Percentiles rank a stretch among this genome's conserved stretches.
Evolutionary conservation across 176 grass and related monocot species (phyloP).

Genomic region (Metroxylon sagu): DNA sequence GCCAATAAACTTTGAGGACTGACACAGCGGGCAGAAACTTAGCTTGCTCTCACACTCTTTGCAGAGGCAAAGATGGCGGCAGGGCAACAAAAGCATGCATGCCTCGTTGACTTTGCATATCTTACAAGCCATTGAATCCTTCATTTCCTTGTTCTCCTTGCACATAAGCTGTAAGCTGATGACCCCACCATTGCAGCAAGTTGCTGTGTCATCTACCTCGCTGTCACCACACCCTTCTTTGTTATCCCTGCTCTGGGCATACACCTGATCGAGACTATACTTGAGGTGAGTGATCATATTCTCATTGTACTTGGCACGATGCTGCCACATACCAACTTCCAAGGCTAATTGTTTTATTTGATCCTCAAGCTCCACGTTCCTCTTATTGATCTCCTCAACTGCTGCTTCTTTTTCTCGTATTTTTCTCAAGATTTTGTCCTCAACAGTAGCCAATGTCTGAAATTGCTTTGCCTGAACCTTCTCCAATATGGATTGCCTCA

Average conservation of each 20-base stretch:
- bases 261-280: slow-evolving; percentile 88
- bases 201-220: slow-evolving; percentile 90
- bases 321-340: slow-evolving; percentile 89
- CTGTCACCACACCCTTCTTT: slow-evolving; percentile 98
- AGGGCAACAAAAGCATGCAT: slow-evolving; percentile 89
- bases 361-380: slow-evolving; percentile 82
- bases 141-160: slow-evolving; percentile 49
- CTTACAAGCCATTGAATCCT: slow-evolving; percentile 54
- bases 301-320: slow-evolving; percentile 94
- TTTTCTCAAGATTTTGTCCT: slow-evolving; percentile 83
- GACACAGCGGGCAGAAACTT: slow-evolving; percentile 84
- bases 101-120: slow-evolving; percentile 80
- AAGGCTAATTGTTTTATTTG: slow-evolving; percentile 78
- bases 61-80: slow-evolving; percentile 92
- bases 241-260: slow-evolving; percentile 77
- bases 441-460: slow-evolving; percentile 71
- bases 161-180: slow-evolving; percentile 46
- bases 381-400: slow-evolving; percentile 76
- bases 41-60: slow-evolving; percentile 94
- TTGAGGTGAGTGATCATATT: slow-evolving; percentile 94
- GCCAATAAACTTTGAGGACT: slow-evolving; percentile 90
- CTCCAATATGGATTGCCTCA: slow-evolving; percentile 86
- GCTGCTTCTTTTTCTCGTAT: slow-evolving; percentile 83
- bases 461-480: slow-evolving; percentile 94
- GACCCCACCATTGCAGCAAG: slow-evolving; percentile 68